Evolutionary conservation across 495 filamentous ascomycete genomes (phyloP), one percentile per base, ranked within the genome.

Genomic region (Xylaria cubensis): DNA sequence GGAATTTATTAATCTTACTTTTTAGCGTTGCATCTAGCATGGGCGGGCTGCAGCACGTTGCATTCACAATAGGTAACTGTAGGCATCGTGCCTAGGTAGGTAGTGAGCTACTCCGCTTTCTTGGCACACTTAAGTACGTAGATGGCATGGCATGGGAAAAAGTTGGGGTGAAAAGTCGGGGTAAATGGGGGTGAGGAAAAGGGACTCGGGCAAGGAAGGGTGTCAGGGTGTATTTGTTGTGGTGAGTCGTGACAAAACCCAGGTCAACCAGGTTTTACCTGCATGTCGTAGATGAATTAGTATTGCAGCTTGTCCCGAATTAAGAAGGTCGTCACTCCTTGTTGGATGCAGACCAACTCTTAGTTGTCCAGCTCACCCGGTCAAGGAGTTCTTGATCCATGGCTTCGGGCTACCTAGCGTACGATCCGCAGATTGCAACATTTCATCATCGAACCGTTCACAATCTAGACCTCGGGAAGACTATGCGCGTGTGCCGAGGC

Each of bases 41-140:
- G 67, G 71, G 62, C 76, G 74, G 76, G 72, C 71, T 67, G 74
- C 74, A 73, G 76, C 74, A 73, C 39, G 44, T 32, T 61, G 26
- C 68, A 63, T 70, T 26, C 21, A 48, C 63, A 8, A 2, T 29
- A 29, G 26, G 26, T n/a, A 36, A 36, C 34, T 36, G 44, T 41
- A 67, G 7, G 10, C 34, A 53, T 13, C 13, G n/a, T 13, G 39
- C 29, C 29, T 21, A n/a, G 9, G 39, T 41, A 41, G 9, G 39
- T 41, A 41, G 8, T 24, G 19, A 79, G 70, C 74, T 76, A 79
- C 75, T 79, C 77, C 77, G 77, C 77, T 73, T 79, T 77, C 77
- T 77, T 77, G 75, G 70, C 70, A 51, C 26, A 29, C 26, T 29
- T 29, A 29, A 29, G 26, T 29, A 29, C 26, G 1, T 42, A 42